A percentile compares a stretch with the other conserved stretches of the same genome.
Evolutionary conservation across 257 asterid genomes (phyloP).

Genomic region (Cruciata laevipes): DNA sequence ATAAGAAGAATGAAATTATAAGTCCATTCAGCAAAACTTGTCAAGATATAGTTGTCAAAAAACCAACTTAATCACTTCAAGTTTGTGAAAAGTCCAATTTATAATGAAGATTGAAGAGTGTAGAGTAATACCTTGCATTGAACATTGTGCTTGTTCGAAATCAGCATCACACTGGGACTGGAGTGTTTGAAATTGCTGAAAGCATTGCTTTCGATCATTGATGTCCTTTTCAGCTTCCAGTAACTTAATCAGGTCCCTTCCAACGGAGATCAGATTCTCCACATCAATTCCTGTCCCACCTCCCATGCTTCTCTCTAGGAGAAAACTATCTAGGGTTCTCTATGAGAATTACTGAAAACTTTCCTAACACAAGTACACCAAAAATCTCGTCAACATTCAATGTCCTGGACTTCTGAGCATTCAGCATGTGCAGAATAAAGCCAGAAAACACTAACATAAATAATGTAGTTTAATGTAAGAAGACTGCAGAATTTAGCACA

Average conservation of each 20-base stretch:
- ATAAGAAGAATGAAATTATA: not conserved
- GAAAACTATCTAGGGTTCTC: too few relatives aligned
- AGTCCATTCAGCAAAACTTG: not conserved
- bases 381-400: too few relatives aligned
- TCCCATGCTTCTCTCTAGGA: slow-evolving; percentile 19
- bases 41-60: not conserved
- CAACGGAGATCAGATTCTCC: slow-evolving; percentile 38
- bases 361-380: not conserved
- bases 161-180: slow-evolving; percentile 46
- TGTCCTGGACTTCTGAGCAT: too few relatives aligned
- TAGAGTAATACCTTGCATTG: slow-evolving; percentile 44
- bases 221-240: slow-evolving; percentile 44
- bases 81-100: not conserved
- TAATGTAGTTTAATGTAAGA: not conserved
- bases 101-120: not conserved
- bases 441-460: not conserved
- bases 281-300: slow-evolving; percentile 29
- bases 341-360: not conserved
- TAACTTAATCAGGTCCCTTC: slow-evolving; percentile 45
- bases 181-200: slow-evolving; percentile 39
- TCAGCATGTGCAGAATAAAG: not conserved
- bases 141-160: slow-evolving; percentile 26
- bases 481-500: not conserved
- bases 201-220: slow-evolving; percentile 35
- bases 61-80: not conserved